A percentile compares a stretch with the other conserved stretches of the same genome.
Conservation (phyloP, 73 alveolate genomes). For the Paramecium pentaurelia region DNA sequence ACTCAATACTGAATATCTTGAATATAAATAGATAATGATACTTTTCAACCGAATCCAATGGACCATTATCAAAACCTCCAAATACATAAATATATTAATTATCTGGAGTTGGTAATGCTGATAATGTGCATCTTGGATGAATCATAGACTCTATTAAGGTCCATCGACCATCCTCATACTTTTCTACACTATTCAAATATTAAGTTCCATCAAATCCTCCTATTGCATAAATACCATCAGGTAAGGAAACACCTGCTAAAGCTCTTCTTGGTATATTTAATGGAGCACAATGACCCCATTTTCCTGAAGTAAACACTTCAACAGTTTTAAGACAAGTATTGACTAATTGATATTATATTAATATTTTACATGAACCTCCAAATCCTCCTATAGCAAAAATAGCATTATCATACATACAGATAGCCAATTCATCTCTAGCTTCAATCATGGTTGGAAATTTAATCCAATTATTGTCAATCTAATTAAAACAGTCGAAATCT, state of each 20-base stretch:
- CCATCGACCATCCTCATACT: constrained; percentile 78
- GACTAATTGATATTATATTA: constrained; percentile 4
- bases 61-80: constrained; percentile 90
- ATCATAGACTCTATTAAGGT: constrained; percentile 70
- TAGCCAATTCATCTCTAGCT: constrained; percentile 83
- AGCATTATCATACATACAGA: constrained; percentile 69
- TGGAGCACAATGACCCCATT: constrained; percentile 84
- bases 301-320: constrained; percentile 78
- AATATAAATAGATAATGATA: constrained; percentile 4
- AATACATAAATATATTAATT: constrained; percentile 80
- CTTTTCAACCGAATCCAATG: constrained; percentile 84
- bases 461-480: constrained; percentile 69
- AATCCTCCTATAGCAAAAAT: constrained; percentile 87
- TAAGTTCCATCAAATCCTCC: constrained; percentile 95
- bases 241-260: constrained; percentile 85
- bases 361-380: constrained; percentile 69
- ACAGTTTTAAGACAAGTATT: constrained; percentile 80
- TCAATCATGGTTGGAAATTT: constrained; percentile 72
- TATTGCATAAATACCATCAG: constrained; percentile 94
- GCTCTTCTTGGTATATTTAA: constrained; percentile 90
- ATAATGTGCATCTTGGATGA: constrained; percentile 79
- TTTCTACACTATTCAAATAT: constrained; percentile 79
- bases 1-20: constrained; percentile 68
- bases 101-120: constrained; percentile 81
- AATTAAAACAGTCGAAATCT: constrained; percentile 70